These are phyloP conservation scores for Fagus sylvatica DNA, from an alignment of 306 rosid genomes.

Conservation along the genomic window DNA sequence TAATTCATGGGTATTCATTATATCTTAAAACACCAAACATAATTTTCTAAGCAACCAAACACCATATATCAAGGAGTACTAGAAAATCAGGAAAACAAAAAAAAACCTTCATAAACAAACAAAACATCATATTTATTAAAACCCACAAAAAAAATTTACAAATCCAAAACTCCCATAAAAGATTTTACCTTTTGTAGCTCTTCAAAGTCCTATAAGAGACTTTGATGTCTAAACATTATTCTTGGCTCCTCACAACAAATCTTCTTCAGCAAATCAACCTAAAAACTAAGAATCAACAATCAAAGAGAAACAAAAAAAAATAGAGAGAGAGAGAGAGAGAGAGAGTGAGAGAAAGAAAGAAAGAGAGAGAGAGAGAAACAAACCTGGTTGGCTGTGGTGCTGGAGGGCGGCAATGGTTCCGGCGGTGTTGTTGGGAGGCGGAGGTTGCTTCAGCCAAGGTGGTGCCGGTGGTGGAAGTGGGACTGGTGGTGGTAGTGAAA, in stretches of 20 bases:
- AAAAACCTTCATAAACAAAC: constrained; percentile 23
- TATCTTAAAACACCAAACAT: no score
- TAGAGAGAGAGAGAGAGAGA: constrained; percentile 19
- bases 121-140: constrained; percentile 48
- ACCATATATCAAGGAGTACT: constrained; percentile 22
- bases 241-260: constrained; percentile 57
- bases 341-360: constrained; percentile 26
- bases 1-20: no score
- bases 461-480: no score
- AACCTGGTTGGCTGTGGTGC: no score
- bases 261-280: constrained; percentile 72
- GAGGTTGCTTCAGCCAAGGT: no score
- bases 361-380: neutral
- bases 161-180: constrained; percentile 19
- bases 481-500: no score
- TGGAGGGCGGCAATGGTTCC: no score
- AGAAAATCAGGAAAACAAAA: neutral
- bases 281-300: constrained; percentile 20
- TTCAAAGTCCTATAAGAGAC: constrained; percentile 79
- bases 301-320: neutral
- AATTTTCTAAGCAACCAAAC: constrained; percentile 3
- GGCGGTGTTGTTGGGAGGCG: no score
- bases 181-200: constrained; percentile 68
- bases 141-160: constrained; percentile 14
- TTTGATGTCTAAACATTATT: constrained; percentile 62